Evolutionary conservation across 352 stramenopile species (phyloP), one percentile per base, ranked within the genome.

Genomic region (Phytophthora europaea): DNA sequence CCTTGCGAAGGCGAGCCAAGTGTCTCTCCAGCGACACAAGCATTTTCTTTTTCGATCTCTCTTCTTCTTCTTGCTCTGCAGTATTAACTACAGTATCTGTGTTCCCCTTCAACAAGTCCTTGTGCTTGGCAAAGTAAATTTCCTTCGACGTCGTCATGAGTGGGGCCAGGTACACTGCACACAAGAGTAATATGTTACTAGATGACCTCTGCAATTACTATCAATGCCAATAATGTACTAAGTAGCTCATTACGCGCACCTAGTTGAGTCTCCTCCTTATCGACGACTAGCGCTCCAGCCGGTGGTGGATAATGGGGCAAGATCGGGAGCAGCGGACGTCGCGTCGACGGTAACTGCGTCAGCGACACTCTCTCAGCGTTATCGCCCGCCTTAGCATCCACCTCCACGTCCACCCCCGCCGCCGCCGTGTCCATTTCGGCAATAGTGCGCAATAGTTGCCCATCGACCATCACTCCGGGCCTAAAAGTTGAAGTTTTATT

Each of bases 101-200:
- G 8, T 43, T 55, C 8, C 53, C 51, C 55, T 67, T 71, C 45
- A 75, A 31, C 23, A 70, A 8, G 6, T 78, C 57, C 54, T 67
- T 71, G 62, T 81, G 76, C 31, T 79, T 84, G n/a, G 66, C 53
- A 22, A 76, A 80, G 38, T 78, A 75, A 20, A 84, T 84, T 33
- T 87, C 78, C 56, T 84, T 81, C 20, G 78, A 69, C 33, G 81
- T 80, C 15, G 77, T 78, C 33, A 72, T 74, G 28, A 87, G 45
- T 3, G 80, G 80, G 2, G 75, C 72, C 56, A 82, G 54, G 36
- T 84, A 87, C 58, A 87, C 80, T 87, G 34, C 38, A 52, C 6
- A 55, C 9, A 55, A 22, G 61, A 28, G 5, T 28, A 28, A 18
- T 22, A 26, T 53, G 20, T 53, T 53, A 53, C 47, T 31, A 18